Percentiles rank a stretch among this genome's conserved stretches.
These are phyloP conservation scores for Rhizopogon salebrosus DNA, from an alignment of 768 basidiomycete genomes.

Conservation along the genomic window DNA sequence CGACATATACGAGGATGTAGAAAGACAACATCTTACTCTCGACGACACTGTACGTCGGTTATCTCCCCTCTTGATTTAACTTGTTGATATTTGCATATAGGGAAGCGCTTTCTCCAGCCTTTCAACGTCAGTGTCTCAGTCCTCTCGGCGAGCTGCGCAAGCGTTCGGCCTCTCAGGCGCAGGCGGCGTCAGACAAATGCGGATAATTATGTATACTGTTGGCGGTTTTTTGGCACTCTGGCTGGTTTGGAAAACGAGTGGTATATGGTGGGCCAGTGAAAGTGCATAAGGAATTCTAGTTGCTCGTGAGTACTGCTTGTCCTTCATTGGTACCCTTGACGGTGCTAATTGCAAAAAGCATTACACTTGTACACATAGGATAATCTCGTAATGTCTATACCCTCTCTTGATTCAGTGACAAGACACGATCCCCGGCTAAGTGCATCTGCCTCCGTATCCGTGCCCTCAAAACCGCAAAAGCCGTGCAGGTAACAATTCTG, in stretches of 20 bases:
- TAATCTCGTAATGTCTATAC: background rate
- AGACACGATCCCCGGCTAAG: background rate
- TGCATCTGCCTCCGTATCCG: background rate
- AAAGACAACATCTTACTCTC: slow-evolving; percentile 73
- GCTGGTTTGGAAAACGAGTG: slow-evolving; percentile 46
- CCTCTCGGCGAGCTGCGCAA: slow-evolving; percentile 64
- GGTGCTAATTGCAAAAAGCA: background rate
- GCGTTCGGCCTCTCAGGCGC: slow-evolving; percentile 63
- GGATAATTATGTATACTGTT: slow-evolving; percentile 60
- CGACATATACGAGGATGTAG: slow-evolving; percentile 81
- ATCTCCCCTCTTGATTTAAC: background rate
- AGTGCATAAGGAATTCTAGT: background rate
- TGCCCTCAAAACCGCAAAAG: too few species aligned
- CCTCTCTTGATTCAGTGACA: background rate
- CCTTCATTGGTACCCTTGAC: too few species aligned
- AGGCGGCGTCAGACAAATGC: slow-evolving; percentile 63
- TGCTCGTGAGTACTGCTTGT: background rate
- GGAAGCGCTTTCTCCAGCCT: slow-evolving; percentile 65
- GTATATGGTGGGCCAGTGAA: slow-evolving; percentile 37
- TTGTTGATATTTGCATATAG: slow-evolving; percentile 27
- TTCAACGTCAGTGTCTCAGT: slow-evolving; percentile 54
- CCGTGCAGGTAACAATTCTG: too few species aligned
- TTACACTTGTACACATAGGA: background rate
- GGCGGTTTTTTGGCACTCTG: slow-evolving; percentile 50
- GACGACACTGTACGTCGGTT: slow-evolving; percentile 61